phyloP scores from a whole-genome alignment of 805 yeast genomes.

The Yarrowia porcina region DNA sequence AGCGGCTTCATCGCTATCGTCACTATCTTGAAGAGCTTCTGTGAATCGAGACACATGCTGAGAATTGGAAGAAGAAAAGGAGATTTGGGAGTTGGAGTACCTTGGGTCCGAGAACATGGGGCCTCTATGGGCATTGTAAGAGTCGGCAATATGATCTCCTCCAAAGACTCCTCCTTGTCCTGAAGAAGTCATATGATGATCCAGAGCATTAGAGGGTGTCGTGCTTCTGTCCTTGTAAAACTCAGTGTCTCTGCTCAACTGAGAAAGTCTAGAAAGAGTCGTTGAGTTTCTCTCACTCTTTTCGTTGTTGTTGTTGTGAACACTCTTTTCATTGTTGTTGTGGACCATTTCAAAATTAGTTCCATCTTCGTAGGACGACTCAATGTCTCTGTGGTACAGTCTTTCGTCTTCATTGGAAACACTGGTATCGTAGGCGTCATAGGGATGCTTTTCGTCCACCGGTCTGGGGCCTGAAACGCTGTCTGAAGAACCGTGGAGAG shows the following conservation, averaged over 20 bases:
- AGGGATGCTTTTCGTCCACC: background rate
- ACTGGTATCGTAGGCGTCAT: conserved; percentile 1
- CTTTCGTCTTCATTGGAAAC: conserved; percentile 5
- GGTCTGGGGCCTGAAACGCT: background rate
- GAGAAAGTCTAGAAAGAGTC: background rate
- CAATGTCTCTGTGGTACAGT: conserved; percentile 1
- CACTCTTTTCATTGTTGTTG: background rate
- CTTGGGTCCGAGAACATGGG: background rate
- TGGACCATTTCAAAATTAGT: background rate
- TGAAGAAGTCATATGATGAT: background rate
- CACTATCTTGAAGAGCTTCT: background rate
- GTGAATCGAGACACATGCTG: conserved; percentile 10
- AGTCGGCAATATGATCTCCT: conserved; percentile 7
- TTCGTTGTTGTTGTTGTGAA: background rate
- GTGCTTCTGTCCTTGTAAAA: conserved; percentile 14
- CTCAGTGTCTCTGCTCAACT: background rate
- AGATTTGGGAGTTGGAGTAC: background rate
- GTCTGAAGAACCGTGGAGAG: background rate
- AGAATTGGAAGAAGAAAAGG: background rate
- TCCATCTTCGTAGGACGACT: conserved; percentile 4
- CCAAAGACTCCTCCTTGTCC: background rate
- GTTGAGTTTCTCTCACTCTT: background rate
- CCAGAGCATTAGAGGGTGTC: conserved; percentile 9
- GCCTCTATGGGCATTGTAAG: background rate
- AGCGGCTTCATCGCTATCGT: background rate